Evolutionary conservation across 208 protist species (phyloP).

Genomic region (Crithidia sp.): DNA sequence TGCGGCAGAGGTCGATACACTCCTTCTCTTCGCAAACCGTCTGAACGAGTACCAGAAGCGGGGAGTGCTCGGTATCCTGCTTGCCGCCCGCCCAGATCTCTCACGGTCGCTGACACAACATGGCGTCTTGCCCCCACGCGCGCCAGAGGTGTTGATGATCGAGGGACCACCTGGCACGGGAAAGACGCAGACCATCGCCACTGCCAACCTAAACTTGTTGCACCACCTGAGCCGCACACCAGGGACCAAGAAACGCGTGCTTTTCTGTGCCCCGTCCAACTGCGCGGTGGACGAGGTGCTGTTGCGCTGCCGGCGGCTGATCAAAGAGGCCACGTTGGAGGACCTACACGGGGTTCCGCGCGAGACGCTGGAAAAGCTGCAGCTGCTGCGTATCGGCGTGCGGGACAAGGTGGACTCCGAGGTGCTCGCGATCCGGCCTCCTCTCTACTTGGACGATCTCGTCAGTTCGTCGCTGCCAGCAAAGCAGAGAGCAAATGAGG

Average conservation of each 20-base stretch:
- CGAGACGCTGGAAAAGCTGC: neutral
- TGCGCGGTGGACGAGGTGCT: conserved; percentile 80
- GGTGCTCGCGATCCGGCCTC: conserved; percentile 40
- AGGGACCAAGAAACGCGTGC: conserved; percentile 26
- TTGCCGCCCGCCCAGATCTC: conserved; percentile 25
- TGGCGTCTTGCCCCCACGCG: neutral
- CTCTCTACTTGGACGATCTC: conserved; percentile 64
- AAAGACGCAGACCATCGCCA: conserved; percentile 85
- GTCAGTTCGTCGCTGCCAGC: neutral
- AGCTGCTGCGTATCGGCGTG: conserved; percentile 64
- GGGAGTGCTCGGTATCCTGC: conserved; percentile 55
- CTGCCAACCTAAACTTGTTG: conserved; percentile 60
- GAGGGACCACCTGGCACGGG: conserved; percentile 86
- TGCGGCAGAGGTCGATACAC: conserved; percentile 10
- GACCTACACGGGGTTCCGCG: neutral
- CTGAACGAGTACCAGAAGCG: conserved; percentile 63
- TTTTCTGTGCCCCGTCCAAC: conserved; percentile 80
- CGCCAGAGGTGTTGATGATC: conserved; percentile 62
- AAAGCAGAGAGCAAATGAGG: neutral
- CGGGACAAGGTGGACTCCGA: conserved; percentile 45
- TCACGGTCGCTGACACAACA: no score
- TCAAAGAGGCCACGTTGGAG: neutral
- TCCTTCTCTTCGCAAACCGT: conserved; percentile 27
- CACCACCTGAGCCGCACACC: conserved; percentile 21
- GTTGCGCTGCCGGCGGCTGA: conserved; percentile 41